phyloP scores from a whole-genome alignment of 2,329 filamentous ascomycete genomes.

The Xylariales sp. region DNA sequence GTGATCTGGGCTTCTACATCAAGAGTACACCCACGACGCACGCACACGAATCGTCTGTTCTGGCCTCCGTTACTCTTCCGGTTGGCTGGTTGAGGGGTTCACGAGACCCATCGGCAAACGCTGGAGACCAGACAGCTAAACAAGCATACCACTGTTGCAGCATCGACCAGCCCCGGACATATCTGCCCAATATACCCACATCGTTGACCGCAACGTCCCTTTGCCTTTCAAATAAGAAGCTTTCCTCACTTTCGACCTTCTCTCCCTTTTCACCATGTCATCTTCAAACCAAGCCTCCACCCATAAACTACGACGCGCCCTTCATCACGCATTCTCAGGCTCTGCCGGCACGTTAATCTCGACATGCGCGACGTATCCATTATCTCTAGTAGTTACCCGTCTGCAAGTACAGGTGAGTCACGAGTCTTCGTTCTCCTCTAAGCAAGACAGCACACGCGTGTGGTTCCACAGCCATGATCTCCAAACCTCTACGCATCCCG shows the following conservation, averaged over 20 bases:
- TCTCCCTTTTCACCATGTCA: constrained; percentile 10
- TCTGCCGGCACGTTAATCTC: constrained; percentile 74
- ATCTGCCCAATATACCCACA: constrained; percentile 8
- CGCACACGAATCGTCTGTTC: too few species aligned
- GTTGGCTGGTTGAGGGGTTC: too few species aligned
- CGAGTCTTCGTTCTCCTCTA: not conserved
- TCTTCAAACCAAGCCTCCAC: constrained; percentile 13
- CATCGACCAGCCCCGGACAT: not conserved
- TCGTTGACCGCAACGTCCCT: constrained; percentile 3
- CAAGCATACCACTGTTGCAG: too few species aligned
- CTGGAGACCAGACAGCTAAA: too few species aligned
- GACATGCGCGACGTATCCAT: constrained; percentile 73
- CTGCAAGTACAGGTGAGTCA: constrained; percentile 63
- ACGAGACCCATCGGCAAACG: too few species aligned
- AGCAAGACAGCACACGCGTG: not conserved
- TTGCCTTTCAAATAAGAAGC: not conserved
- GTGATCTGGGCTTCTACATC: too few species aligned
- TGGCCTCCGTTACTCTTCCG: too few species aligned
- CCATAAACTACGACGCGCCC: constrained; percentile 55
- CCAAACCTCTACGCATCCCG: too few species aligned
- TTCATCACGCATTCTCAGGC: constrained; percentile 79
- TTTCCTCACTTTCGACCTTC: not conserved
- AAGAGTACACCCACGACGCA: too few species aligned
- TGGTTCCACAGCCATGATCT: not conserved
- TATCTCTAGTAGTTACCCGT: constrained; percentile 76